These are phyloP conservation scores for Xanthoceras sorbifolium DNA, from an alignment of 345 rosid species.

Conservation along the genomic window DNA sequence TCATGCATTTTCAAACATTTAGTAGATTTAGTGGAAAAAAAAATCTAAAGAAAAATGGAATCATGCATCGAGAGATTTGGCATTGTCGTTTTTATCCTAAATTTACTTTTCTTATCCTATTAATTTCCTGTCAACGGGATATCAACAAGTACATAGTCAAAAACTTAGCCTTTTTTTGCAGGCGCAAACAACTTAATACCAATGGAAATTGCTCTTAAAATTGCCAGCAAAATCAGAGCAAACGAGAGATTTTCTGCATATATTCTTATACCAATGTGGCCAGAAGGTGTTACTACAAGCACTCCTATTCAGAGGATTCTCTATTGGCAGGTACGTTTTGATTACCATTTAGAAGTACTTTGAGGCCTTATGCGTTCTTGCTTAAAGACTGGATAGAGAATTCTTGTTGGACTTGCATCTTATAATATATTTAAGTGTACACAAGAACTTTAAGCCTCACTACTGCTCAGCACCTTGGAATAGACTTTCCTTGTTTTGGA, in stretches of 20 bases:
- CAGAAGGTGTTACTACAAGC: slow-evolving; percentile 82
- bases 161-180: slow-evolving; percentile 33
- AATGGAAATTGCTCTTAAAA: slow-evolving; percentile 88
- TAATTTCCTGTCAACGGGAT: neutral
- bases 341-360: slow-evolving; percentile 2
- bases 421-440: neutral
- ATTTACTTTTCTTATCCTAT: neutral
- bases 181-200: slow-evolving; percentile 96
- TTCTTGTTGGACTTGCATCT: no score
- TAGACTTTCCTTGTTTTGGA: no score
- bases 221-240: slow-evolving; percentile 82
- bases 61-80: no score
- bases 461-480: no score
- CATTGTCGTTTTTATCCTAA: no score
- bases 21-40: no score
- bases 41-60: no score
- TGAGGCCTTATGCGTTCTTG: neutral
- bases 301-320: slow-evolving; percentile 70
- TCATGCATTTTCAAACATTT: no score
- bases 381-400: neutral
- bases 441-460: neutral
- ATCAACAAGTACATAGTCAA: neutral
- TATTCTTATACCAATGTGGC: slow-evolving; percentile 97
- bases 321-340: slow-evolving; percentile 77
- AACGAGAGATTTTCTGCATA: slow-evolving; percentile 83